Evolutionary conservation across 306 rosid species (phyloP), one percentile per base, ranked within the genome.

Genomic region (Cucurbita argyrosperma): DNA sequence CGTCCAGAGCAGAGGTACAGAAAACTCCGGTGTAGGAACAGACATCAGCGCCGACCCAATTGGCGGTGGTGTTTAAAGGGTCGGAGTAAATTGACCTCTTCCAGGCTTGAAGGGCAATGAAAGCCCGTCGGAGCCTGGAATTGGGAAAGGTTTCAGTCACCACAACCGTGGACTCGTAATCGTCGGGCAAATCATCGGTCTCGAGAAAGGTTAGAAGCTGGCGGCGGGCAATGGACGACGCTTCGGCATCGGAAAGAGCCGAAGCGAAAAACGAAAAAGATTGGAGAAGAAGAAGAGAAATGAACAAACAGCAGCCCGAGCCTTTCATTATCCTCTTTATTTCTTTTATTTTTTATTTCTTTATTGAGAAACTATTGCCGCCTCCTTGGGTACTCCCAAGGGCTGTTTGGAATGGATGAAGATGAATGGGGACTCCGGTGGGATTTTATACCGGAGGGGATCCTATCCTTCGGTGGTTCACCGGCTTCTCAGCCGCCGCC

Each of bases 1-100:
- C 79, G 43, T 90, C 90, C 0, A 83, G 53, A 3, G 98, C 82
- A 0, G 80, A 78, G 0, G 88, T 83, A 72, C 97, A 93, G 15
- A 75, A 89, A 21, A 93, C 83, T 0, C 98, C 94, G 0, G 76
- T 79, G 76, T 90, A 93, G 6, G 87, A 80, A 42, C 98, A 90
- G 54, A 93, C 98, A 56, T 93, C 52, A 0, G 81, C 26, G 0
- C 98, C 93, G 0, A 54, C 88, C 98, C 97, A 93, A 71, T 90
- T 83, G 1, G 8, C 10, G 0, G 96, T 90, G 78, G 81, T 76
- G 46, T 83, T 79, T 0, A 68, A 35, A 5, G 96, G 97, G 74
- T 93, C 98, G 0, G 98, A 92, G 71, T 83, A 90, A 8, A 93
- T 80, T 16, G 93, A 85, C 0, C 10, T 51, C 61, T 89, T 90